Conservation (phyloP, 192 early-diverging fungal species). For the Linnemannia zychae region DNA sequence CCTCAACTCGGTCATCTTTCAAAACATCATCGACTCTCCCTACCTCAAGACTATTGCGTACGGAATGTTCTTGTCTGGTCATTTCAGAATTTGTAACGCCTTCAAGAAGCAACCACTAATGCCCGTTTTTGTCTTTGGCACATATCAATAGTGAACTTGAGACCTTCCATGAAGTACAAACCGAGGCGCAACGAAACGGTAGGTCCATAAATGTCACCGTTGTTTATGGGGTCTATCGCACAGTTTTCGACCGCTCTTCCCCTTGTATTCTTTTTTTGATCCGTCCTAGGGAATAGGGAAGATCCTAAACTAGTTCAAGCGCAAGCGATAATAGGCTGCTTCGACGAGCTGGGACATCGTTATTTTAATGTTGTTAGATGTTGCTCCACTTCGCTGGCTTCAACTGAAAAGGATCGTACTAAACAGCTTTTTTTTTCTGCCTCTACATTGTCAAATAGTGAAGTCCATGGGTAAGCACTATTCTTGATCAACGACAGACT, state of each 20-base stretch:
- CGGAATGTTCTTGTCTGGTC: slow-evolving; percentile 15
- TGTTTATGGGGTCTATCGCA: not conserved
- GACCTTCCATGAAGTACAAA: slow-evolving; percentile 40
- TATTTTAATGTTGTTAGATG: not conserved
- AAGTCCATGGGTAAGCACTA: slow-evolving; percentile 57
- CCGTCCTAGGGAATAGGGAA: not conserved
- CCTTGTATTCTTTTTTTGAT: slow-evolving; percentile 6
- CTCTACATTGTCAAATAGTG: slow-evolving; percentile 23
- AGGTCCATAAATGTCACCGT: slow-evolving; percentile 5
- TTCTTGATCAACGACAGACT: not conserved
- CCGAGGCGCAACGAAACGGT: slow-evolving; percentile 54
- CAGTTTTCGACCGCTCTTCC: not conserved
- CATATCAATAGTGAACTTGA: slow-evolving; percentile 7
- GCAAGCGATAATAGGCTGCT: not conserved
- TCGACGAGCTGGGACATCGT: not conserved
- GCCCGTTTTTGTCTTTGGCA: not conserved
- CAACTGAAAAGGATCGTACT: not conserved
- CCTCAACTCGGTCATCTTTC: slow-evolving; percentile 77
- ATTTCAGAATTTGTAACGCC: not conserved
- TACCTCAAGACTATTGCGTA: slow-evolving; percentile 84
- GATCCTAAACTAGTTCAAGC: not conserved
- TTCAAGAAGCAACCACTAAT: not conserved
- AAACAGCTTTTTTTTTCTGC: not conserved
- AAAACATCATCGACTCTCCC: slow-evolving; percentile 79
- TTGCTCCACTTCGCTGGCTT: not conserved